A percentile compares a stretch with the other conserved stretches of the same genome.
Evolutionary conservation across 2,329 filamentous ascomycete species (phyloP).

Genomic region (Hyphodiscus sp.): DNA sequence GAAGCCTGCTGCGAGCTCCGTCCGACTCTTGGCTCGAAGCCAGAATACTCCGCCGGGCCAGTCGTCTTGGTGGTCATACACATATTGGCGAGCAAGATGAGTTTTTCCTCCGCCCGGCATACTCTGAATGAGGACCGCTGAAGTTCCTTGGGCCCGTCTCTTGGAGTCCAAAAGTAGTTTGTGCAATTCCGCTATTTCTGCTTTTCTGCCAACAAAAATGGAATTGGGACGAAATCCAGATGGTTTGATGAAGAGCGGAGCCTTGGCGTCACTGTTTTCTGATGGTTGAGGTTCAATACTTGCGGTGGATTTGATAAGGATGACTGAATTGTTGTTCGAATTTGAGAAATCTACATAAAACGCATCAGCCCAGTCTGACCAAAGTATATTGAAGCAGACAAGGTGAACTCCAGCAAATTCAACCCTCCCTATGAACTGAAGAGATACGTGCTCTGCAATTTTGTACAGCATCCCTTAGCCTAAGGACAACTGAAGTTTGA

Average conservation of each 20-base stretch:
- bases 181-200: slow-evolving; percentile 52
- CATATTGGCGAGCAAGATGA: slow-evolving; percentile 61
- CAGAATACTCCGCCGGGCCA: slow-evolving; percentile 65
- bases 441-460: not conserved
- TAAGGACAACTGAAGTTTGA: slow-evolving; percentile 1
- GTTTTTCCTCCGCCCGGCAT: slow-evolving; percentile 64
- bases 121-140: slow-evolving; percentile 57
- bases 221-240: slow-evolving; percentile 56
- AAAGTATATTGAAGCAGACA: slow-evolving; percentile 1
- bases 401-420: not conserved
- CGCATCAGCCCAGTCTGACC: slow-evolving; percentile 26
- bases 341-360: slow-evolving; percentile 27
- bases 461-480: not conserved
- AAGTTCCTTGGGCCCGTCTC: slow-evolving; percentile 49
- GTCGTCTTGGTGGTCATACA: slow-evolving; percentile 50
- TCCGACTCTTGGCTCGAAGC: slow-evolving; percentile 55
- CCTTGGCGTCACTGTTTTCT: slow-evolving; percentile 7
- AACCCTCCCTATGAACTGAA: not conserved
- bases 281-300: slow-evolving; percentile 21
- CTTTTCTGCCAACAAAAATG: slow-evolving; percentile 54
- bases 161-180: slow-evolving; percentile 51
- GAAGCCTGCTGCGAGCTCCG: slow-evolving; percentile 55
- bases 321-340: slow-evolving; percentile 22
- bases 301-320: slow-evolving; percentile 18
- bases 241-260: slow-evolving; percentile 39